Evolutionary conservation across 805 yeast genomes (phyloP).

Genomic region (Schwanniomyces sp.): DNA sequence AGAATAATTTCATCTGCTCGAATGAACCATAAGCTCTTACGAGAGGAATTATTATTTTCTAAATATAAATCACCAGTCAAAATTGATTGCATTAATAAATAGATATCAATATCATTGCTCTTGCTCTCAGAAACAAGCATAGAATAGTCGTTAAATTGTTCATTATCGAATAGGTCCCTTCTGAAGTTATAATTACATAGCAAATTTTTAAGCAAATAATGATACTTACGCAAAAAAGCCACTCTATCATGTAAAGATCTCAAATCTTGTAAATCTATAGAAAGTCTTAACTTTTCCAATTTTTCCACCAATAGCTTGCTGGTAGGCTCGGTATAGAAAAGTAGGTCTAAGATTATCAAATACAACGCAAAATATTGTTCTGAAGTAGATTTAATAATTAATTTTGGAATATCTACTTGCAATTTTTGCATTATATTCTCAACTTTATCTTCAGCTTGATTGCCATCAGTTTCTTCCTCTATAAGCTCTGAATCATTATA

Average conservation of each 20-base stretch:
- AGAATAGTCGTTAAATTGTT: constrained; percentile 44
- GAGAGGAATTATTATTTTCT: constrained; percentile 14
- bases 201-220: constrained; percentile 40
- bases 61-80: constrained; percentile 31
- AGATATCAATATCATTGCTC: constrained; percentile 33
- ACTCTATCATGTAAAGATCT: constrained; percentile 49
- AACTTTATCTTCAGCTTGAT: not conserved
- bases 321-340: constrained; percentile 75
- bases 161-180: constrained; percentile 49
- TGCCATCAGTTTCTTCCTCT: constrained; percentile 4
- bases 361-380: constrained; percentile 68
- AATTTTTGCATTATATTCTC: constrained; percentile 34
- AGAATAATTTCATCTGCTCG: constrained; percentile 40
- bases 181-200: constrained; percentile 50
- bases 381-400: constrained; percentile 69
- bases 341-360: constrained; percentile 57
- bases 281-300: constrained; percentile 63
- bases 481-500: constrained; percentile 4
- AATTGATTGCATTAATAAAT: constrained; percentile 34
- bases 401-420: constrained; percentile 66
- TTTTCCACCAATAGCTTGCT: constrained; percentile 55
- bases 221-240: constrained; percentile 47
- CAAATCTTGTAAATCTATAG: constrained; percentile 68
- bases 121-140: constrained; percentile 32
- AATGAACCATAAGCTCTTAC: constrained; percentile 33